Evolutionary conservation across 306 rosid species (phyloP).

Genomic region (Quercus alba): DNA sequence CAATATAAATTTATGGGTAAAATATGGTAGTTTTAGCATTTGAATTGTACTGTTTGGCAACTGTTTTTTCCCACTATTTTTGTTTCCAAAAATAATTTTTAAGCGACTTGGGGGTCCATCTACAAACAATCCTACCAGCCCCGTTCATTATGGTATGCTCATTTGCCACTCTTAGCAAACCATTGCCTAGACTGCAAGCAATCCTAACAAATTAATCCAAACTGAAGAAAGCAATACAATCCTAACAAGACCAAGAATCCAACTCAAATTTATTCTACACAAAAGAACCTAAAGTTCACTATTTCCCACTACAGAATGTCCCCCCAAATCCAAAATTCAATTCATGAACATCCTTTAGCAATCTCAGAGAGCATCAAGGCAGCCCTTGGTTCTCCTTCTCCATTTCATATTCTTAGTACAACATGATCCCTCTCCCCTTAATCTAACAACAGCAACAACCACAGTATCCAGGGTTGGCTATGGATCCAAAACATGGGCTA

Average conservation of each 20-base stretch:
- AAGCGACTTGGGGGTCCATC: slow-evolving; percentile 50
- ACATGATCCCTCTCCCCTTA: slow-evolving; percentile 10
- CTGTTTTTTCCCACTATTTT: too few species aligned
- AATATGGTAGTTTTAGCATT: too few species aligned
- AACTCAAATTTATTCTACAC: slow-evolving; percentile 18
- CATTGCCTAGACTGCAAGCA: slow-evolving; percentile 15
- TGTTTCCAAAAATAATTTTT: too few species aligned
- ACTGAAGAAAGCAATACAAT: slow-evolving; percentile 28
- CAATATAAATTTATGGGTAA: too few species aligned
- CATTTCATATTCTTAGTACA: slow-evolving; percentile 8
- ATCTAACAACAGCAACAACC: slow-evolving; percentile 1
- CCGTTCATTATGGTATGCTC: slow-evolving; percentile 56
- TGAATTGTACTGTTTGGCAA: too few species aligned
- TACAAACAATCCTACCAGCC: slow-evolving; percentile 34
- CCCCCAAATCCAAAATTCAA: slow-evolving; percentile 1
- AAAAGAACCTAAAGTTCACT: slow-evolving; percentile 1
- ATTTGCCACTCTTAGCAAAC: slow-evolving; percentile 44
- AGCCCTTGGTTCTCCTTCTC: slow-evolving; percentile 27
- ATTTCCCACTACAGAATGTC: slow-evolving; percentile 1
- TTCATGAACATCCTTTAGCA: slow-evolving; percentile 33
- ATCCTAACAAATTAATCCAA: slow-evolving; percentile 25
- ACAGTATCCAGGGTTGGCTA: slow-evolving; percentile 5
- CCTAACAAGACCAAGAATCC: slow-evolving; percentile 5
- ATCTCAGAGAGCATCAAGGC: slow-evolving; percentile 25
- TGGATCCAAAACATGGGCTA: background rate